Base-by-base conservation (phyloP, 371 early-diverging fungal genomes). In the Caulochytrium protostelioides region DNA sequence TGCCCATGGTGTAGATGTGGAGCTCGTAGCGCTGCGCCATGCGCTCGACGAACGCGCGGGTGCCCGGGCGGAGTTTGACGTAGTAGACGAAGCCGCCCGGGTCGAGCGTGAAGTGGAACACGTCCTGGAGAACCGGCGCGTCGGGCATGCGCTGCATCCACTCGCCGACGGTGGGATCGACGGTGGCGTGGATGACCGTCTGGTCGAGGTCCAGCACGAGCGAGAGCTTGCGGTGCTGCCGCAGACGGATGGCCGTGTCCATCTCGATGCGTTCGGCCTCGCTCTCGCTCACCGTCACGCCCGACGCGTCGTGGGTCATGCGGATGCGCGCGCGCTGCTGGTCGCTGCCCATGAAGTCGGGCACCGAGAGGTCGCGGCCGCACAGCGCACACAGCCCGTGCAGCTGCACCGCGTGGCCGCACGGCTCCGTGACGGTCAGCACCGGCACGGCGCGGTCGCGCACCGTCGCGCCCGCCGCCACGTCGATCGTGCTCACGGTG, bases 1-100 rank as follows among this genome's bases (percentile, higher is more conserved):
- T 83, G 10, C 99, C 99, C 95, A 97, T 92, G 2, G 99, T 98
- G 52, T 98, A 99, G 35, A 99, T 84, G 54, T 97, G 98, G 37
- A 98, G 58, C 50, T 98, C 98, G 52, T 76, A 95, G 16, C 51
- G 34, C 35, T 64, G 39, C 8, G 67, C 55, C 1, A 86, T 49
- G 28, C 59, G 46, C 30, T 65, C 49, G 21, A 99, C 54, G 47
- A 98, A 94, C 27, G 74, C 61, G 6, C 58, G 52, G 9, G 94
- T 62, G 7, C 74, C 70, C 1, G 94, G 92, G 22, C 90, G 57
- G 22, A 83, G 48, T 47, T 89, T 91, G 34, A 91, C 65, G 46
- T 80, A 89, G 47, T 85, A 83, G 1, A 52, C 36, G 6, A 62
- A 47, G 6, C 68, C 59, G 23, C 65, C 65, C 21, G 72, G 77